A percentile compares a stretch with the other conserved stretches of the same genome.
These are phyloP conservation scores for Phytopythium ostracodes DNA, from an alignment of 352 stramenopile genomes.

Conservation along the genomic window DNA sequence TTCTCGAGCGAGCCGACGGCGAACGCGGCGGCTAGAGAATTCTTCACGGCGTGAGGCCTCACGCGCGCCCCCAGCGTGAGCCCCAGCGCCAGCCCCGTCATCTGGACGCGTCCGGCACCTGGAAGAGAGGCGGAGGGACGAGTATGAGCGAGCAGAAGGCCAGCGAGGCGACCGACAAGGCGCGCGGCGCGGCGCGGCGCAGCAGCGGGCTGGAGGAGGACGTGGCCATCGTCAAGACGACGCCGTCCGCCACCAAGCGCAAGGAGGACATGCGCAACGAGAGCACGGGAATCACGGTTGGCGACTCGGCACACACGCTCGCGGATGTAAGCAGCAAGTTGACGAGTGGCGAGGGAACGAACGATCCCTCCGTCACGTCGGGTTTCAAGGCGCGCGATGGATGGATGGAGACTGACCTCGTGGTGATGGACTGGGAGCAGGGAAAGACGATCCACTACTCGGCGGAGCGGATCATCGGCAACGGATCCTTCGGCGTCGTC, in stretches of 20 bases:
- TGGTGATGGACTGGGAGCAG: constrained; percentile 16
- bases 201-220: constrained; percentile 23
- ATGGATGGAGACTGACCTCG: not conserved
- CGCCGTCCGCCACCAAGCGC: constrained; percentile 46
- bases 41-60: too few species aligned
- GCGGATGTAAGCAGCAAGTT: too few species aligned
- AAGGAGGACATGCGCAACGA: constrained; percentile 83
- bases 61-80: too few species aligned
- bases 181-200: constrained; percentile 3
- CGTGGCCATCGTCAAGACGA: constrained; percentile 35
- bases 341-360: too few species aligned
- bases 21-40: not conserved
- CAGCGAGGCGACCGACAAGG: constrained; percentile 14
- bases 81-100: too few species aligned
- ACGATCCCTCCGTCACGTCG: too few species aligned
- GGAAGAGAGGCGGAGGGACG: not conserved
- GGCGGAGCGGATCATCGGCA: constrained; percentile 98
- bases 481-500: constrained; percentile 99
- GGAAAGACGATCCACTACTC: constrained; percentile 94
- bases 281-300: constrained; percentile 78
- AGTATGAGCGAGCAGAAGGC: constrained; percentile 24
- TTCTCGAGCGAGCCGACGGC: not conserved
- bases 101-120: too few species aligned
- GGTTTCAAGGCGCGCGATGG: not conserved
- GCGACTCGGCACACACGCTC: constrained; percentile 76